Percentiles rank a stretch among this genome's conserved stretches.
Conservation (phyloP, 2,329 filamentous ascomycete species). For the Botrytis aclada region DNA sequence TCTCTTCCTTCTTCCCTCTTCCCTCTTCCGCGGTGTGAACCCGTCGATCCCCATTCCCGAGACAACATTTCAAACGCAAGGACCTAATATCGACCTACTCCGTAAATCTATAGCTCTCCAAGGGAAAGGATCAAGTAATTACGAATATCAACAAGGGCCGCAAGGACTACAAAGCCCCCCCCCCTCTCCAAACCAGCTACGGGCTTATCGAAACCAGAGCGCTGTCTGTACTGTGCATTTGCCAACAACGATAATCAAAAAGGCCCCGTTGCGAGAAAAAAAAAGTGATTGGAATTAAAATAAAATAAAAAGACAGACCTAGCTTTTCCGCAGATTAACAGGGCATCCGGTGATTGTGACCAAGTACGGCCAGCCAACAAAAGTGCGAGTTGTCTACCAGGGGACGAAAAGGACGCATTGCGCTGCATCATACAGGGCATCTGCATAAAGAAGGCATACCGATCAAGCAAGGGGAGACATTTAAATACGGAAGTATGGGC, state of each 20-base stretch:
- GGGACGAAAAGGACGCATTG: conserved; percentile 10
- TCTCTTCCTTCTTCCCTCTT: neutral
- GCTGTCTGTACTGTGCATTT: conserved; percentile 9
- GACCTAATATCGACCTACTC: conserved; percentile 10
- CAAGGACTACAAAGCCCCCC: conserved; percentile 16
- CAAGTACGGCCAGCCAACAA: conserved; percentile 1
- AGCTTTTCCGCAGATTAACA: conserved; percentile 2
- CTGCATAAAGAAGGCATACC: conserved; percentile 12
- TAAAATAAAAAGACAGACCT: neutral
- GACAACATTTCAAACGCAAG: conserved; percentile 7
- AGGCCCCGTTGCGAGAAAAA: neutral
- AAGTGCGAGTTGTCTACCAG: neutral
- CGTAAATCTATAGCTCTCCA: conserved; percentile 1
- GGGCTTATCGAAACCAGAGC: conserved; percentile 16
- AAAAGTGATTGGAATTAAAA: neutral
- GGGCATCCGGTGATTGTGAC: conserved; percentile 10
- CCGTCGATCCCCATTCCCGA: conserved; percentile 13
- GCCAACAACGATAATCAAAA: conserved; percentile 9
- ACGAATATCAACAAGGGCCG: neutral
- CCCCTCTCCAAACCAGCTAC: neutral
- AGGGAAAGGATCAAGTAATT: conserved; percentile 9
- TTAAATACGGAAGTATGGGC: conserved; percentile 29
- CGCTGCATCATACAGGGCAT: conserved; percentile 11
- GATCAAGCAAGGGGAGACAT: conserved; percentile 5
- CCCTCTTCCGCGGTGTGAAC: conserved; percentile 12